Conservation (phyloP, 2,329 filamentous ascomycete species). For the Penicillium sp. region DNA sequence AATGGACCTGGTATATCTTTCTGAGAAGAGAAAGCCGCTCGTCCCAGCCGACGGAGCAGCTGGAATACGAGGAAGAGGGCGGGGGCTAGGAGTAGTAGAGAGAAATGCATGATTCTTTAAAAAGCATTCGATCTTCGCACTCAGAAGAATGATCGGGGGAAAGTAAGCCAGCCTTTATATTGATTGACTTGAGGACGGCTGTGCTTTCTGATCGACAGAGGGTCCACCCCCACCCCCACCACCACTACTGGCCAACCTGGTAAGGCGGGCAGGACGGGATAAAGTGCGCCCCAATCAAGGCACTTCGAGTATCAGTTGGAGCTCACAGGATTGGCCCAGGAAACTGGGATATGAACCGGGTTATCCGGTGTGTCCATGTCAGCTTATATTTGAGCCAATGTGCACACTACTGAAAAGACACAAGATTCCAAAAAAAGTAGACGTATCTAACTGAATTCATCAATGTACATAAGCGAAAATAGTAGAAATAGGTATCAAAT, state of each 20-base stretch:
- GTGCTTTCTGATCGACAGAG: neutral
- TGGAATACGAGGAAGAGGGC: conserved; percentile 17
- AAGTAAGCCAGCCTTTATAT: neutral
- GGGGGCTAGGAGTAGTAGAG: conserved; percentile 17
- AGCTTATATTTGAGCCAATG: no score
- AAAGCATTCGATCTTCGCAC: neutral
- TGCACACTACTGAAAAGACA: no score
- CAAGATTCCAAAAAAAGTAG: no score
- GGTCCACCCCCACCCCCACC: conserved; percentile 32
- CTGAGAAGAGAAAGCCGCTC: conserved; percentile 38
- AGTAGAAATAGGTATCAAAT: conserved; percentile 11
- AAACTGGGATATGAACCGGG: no score
- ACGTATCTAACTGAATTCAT: neutral
- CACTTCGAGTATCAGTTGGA: neutral
- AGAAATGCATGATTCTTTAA: conserved; percentile 9
- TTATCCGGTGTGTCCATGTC: no score
- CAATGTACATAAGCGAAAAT: neutral
- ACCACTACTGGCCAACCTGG: conserved; percentile 7
- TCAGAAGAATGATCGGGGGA: neutral
- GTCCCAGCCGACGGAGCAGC: conserved; percentile 24
- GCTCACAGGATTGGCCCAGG: neutral
- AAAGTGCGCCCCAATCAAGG: no score
- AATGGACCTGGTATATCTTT: conserved; percentile 51
- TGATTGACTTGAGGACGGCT: neutral
- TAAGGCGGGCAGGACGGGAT: no score